Percentiles rank a stretch among this genome's conserved stretches.
These are phyloP conservation scores for Parietichytrium sp. DNA, from an alignment of 108 stramenopile genomes.

Conservation along the genomic window DNA sequence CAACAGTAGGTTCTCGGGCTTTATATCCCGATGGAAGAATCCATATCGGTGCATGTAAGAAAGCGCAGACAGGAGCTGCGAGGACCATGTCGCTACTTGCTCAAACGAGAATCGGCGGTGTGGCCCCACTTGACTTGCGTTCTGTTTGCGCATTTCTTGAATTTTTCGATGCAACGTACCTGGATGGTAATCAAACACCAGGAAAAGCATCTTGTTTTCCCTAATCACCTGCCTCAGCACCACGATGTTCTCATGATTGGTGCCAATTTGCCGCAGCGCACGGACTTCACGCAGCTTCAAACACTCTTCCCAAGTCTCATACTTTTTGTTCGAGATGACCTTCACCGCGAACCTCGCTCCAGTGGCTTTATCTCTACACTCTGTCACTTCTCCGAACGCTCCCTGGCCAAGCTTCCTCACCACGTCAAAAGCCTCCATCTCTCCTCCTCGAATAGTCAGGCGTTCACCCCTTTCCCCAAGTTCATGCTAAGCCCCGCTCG, in stretches of 20 bases:
- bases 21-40: constrained; percentile 54
- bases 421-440: constrained; percentile 20
- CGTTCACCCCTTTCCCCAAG: too few species aligned
- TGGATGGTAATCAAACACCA: constrained; percentile 34
- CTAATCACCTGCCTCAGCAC: constrained; percentile 30
- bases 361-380: not conserved
- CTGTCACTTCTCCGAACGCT: constrained; percentile 37
- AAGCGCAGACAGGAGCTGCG: constrained; percentile 9
- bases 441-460: too few species aligned
- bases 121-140: too few species aligned
- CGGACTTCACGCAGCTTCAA: constrained; percentile 40
- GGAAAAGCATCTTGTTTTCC: constrained; percentile 27
- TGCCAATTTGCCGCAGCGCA: not conserved
- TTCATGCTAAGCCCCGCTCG: too few species aligned
- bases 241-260: constrained; percentile 42
- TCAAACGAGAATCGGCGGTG: not conserved
- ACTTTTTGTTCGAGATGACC: constrained; percentile 10
- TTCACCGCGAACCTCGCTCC: constrained; percentile 28
- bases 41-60: constrained; percentile 44
- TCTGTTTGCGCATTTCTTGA: not conserved
- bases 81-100: not conserved
- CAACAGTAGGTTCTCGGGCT: constrained; percentile 54
- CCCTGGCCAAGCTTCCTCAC: not conserved
- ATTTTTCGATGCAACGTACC: not conserved
- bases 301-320: constrained; percentile 37